Base-by-base conservation (phyloP, 2,329 filamentous ascomycete genomes). In the Pseudocercospora macadamiae region DNA sequence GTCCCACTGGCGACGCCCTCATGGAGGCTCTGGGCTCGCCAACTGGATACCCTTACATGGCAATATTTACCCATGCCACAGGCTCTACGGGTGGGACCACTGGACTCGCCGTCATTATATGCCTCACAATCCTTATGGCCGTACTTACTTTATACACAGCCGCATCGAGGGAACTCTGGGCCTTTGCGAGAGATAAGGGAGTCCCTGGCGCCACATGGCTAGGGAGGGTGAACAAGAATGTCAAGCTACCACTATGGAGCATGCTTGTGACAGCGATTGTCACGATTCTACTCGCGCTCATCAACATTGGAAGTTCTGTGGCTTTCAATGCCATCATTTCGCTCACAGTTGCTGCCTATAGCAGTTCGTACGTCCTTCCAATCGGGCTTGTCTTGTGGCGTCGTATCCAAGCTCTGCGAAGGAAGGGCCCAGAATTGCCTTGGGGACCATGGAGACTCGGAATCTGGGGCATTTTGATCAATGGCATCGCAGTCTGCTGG, bases 261-360 rank as follows among this genome's bases (percentile, higher is more conserved):
- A 34, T 47, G 12, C 19, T 30, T 7, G 8, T 55, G 14, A 48
- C 53, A 3, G 18, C 39, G 2, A 42, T 47, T 10, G 37, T 23
- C 18, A 34, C 53, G 10, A 47, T 23, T 5, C 53, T 55, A 4
- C 39, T 55, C 10, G 39, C 53, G 10, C 53, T 55, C 12, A 34
- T 55, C 53, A 55, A 55, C 26, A 47, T 55, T 18, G 53, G 39
- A 8, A 48, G 25, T 23, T 21, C 53, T 7, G 18, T 55, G 10
- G 53, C 53, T 18, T 48, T 55, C 39, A 55, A 49, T 19, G 53
- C 53, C 23, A 55, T 55, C 28, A 55, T 55, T 18, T 47, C 53
- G 19, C 23, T 55, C 19, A 19, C 42, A 5, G 14, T 55, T 7
- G 53, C 53, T 16, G 53, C 21, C 8, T 55, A 47, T 26, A 34